phyloP scores from a whole-genome alignment of 305 asterid species.

The Fraxinus platypoda region DNA sequence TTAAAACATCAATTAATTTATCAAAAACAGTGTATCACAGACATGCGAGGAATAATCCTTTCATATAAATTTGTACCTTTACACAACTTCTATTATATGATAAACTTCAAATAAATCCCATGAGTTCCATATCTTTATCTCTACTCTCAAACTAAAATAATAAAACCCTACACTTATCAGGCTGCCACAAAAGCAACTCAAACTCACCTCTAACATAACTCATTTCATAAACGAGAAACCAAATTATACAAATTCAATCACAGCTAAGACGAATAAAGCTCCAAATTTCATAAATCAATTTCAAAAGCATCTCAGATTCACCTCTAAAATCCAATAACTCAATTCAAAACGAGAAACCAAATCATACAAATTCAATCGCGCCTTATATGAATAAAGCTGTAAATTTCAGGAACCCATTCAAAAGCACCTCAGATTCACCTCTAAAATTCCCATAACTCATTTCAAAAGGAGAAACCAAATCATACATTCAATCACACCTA shows the following conservation, averaged over 20 bases:
- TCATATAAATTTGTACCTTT: background rate
- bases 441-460: background rate
- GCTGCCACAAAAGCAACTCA: background rate
- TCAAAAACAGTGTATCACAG: background rate
- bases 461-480: background rate
- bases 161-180: background rate
- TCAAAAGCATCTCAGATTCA: background rate
- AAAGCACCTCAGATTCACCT: background rate
- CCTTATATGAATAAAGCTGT: background rate
- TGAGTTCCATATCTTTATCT: background rate
- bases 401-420: background rate
- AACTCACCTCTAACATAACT: background rate
- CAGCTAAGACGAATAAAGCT: background rate
- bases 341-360: background rate
- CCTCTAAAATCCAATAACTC: background rate
- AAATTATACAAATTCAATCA: background rate
- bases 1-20: background rate
- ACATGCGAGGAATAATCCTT: background rate
- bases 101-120: background rate
- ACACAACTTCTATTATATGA: background rate
- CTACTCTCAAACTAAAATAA: background rate
- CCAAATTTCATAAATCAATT: background rate
- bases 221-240: background rate
- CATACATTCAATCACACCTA: background rate
- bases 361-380: background rate